Evolutionary conservation across 2,329 filamentous ascomycete genomes (phyloP).

Genomic region (Pestalotiopsis sp.): DNA sequence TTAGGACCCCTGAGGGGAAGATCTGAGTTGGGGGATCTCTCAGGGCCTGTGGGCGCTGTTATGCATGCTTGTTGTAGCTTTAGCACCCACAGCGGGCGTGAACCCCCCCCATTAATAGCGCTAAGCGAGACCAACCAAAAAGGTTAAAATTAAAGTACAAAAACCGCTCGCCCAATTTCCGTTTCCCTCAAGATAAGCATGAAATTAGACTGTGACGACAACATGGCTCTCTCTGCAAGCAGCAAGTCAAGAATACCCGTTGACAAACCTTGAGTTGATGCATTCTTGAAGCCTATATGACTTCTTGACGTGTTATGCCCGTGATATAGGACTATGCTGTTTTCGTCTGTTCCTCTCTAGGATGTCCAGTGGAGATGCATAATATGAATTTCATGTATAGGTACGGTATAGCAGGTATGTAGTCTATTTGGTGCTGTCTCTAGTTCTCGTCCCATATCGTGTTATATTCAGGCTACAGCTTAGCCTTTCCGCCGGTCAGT

Average conservation of each 20-base stretch:
- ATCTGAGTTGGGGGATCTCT: not conserved
- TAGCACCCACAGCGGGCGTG: not conserved
- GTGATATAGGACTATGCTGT: too few relatives aligned
- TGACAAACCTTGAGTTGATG: too few relatives aligned
- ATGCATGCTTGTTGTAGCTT: not conserved
- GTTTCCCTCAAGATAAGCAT: not conserved
- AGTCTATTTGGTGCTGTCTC: not conserved
- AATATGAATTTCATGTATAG: too few relatives aligned
- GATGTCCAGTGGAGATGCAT: too few relatives aligned
- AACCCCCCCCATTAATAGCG: not conserved
- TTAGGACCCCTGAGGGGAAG: not conserved
- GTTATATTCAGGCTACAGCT: constrained; percentile 36
- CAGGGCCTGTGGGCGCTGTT: not conserved
- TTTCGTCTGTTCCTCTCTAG: too few relatives aligned
- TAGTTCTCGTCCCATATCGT: not conserved
- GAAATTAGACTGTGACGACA: not conserved
- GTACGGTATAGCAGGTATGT: not conserved
- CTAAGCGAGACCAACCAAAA: not conserved
- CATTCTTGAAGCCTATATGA: too few relatives aligned
- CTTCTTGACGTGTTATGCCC: too few relatives aligned
- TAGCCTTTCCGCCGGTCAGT: constrained; percentile 45
- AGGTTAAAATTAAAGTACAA: not conserved
- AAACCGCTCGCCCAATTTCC: not conserved
- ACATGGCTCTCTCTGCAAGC: not conserved
- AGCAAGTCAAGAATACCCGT: too few relatives aligned